These are phyloP conservation scores for Helicosporidium sp. DNA, from an alignment of 139 green algal genomes.

Conservation along the genomic window DNA sequence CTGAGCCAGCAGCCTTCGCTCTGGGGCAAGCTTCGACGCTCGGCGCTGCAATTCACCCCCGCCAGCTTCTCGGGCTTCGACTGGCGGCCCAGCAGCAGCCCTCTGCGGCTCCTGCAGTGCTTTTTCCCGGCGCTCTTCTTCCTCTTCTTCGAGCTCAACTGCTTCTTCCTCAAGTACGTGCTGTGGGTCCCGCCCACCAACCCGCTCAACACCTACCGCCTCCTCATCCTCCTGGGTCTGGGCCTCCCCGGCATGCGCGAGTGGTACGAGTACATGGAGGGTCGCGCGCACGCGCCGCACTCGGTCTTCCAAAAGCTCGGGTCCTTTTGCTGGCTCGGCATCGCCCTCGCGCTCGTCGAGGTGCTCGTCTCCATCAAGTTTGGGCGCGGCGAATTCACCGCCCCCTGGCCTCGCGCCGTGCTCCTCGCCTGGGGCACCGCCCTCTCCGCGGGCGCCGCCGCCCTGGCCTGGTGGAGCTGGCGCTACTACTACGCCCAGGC, in stretches of 20 bases:
- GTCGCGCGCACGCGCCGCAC: background rate
- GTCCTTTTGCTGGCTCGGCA: constrained; percentile 56
- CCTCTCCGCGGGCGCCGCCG: background rate
- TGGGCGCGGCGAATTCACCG: constrained; percentile 24
- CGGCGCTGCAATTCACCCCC: constrained; percentile 55
- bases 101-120: constrained; percentile 34
- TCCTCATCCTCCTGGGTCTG: constrained; percentile 36
- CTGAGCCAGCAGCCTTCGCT: constrained; percentile 37
- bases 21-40: constrained; percentile 31
- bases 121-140: constrained; percentile 7
- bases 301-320: constrained; percentile 50
- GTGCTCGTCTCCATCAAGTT: constrained; percentile 65
- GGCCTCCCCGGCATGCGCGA: constrained; percentile 42
- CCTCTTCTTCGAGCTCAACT: constrained; percentile 51
- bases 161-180: constrained; percentile 87
- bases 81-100: constrained; percentile 30
- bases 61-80: constrained; percentile 45
- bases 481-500: constrained; percentile 9
- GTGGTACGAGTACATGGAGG: constrained; percentile 66
- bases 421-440: constrained; percentile 18
- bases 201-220: constrained; percentile 55
- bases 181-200: constrained; percentile 73
- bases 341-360: constrained; percentile 37
- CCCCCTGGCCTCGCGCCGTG: constrained; percentile 25
- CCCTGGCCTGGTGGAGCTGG: constrained; percentile 20